Evolutionary conservation across 352 stramenopile species (phyloP).

Genomic region (Globisporangium nagaii): DNA sequence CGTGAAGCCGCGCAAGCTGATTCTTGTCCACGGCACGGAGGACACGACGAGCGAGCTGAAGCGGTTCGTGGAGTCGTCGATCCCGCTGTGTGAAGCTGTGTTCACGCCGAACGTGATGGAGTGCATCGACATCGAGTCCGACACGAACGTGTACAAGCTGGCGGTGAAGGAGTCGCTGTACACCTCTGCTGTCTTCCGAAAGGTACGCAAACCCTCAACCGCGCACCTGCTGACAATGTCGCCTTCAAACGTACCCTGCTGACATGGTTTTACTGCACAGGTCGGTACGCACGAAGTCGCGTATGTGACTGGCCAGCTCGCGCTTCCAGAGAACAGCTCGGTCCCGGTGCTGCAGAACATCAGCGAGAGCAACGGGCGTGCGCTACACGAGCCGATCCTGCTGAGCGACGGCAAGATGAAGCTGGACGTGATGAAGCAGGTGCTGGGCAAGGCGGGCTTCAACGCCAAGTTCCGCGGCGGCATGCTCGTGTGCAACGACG

Average conservation of each 20-base stretch:
- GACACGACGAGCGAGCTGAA: slow-evolving; percentile 78
- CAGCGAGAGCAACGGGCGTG: slow-evolving; percentile 25
- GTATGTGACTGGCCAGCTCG: slow-evolving; percentile 76
- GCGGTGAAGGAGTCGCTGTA: slow-evolving; percentile 85
- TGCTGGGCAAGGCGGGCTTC: slow-evolving; percentile 81
- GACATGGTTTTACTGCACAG: slow-evolving; percentile 22
- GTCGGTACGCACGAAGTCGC: slow-evolving; percentile 82
- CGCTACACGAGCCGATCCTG: slow-evolving; percentile 72
- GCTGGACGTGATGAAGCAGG: slow-evolving; percentile 87
- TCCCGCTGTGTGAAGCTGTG: slow-evolving; percentile 80
- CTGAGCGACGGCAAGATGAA: slow-evolving; percentile 88
- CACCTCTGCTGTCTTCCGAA: slow-evolving; percentile 75
- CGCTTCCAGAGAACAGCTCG: slow-evolving; percentile 58
- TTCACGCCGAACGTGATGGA: slow-evolving; percentile 86
- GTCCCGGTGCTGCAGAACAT: slow-evolving; percentile 66
- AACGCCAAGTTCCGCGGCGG: slow-evolving; percentile 87
- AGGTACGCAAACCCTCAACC: slow-evolving; percentile 40
- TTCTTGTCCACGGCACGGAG: slow-evolving; percentile 81
- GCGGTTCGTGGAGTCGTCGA: slow-evolving; percentile 76
- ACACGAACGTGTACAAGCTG: slow-evolving; percentile 89
- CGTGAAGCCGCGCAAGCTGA: slow-evolving; percentile 86
- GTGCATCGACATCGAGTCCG: slow-evolving; percentile 88
- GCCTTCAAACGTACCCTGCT: no score
- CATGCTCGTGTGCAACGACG: slow-evolving; percentile 87
- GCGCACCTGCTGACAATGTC: no score